phyloP scores from a whole-genome alignment of 352 stramenopile species.

The Blastocystis sp. region DNA sequence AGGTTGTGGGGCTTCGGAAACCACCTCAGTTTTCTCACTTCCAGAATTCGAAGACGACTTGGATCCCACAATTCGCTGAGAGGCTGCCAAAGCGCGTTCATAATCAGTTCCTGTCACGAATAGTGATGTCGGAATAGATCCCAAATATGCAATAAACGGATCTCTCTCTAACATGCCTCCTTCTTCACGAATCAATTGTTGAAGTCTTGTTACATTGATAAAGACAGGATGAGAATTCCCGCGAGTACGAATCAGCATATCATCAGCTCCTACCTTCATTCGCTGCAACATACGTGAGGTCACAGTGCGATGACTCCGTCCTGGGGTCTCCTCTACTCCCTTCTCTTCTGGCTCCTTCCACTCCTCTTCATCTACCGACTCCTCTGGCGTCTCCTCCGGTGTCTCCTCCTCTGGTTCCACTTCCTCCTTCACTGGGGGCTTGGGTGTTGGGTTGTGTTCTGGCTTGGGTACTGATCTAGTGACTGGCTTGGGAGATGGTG shows the following conservation, averaged over 20 bases:
- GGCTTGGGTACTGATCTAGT: neutral
- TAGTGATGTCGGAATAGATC: neutral
- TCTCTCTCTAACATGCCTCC: slow-evolving; percentile 10
- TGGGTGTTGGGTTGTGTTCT: neutral
- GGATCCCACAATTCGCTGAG: neutral
- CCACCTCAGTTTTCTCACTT: neutral
- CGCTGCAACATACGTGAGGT: neutral
- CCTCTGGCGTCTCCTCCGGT: neutral
- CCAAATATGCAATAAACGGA: slow-evolving; percentile 6
- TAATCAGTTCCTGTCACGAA: slow-evolving; percentile 11
- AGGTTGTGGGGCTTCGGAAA: neutral
- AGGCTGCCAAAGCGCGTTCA: neutral
- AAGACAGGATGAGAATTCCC: neutral
- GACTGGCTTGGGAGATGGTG: neutral
- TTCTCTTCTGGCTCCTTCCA: neutral
- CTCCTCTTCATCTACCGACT: neutral
- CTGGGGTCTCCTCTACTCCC: neutral
- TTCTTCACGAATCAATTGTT: slow-evolving; percentile 19
- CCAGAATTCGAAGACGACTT: neutral
- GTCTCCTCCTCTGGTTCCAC: neutral
- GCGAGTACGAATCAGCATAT: slow-evolving; percentile 15
- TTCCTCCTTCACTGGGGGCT: neutral
- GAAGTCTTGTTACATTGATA: slow-evolving; percentile 46
- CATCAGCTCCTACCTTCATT: neutral
- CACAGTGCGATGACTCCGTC: neutral